Evolutionary conservation across 805 yeast genomes (phyloP), one percentile per base, ranked within the genome.

Genomic region (Groenewaldozyma tartarivorans): DNA sequence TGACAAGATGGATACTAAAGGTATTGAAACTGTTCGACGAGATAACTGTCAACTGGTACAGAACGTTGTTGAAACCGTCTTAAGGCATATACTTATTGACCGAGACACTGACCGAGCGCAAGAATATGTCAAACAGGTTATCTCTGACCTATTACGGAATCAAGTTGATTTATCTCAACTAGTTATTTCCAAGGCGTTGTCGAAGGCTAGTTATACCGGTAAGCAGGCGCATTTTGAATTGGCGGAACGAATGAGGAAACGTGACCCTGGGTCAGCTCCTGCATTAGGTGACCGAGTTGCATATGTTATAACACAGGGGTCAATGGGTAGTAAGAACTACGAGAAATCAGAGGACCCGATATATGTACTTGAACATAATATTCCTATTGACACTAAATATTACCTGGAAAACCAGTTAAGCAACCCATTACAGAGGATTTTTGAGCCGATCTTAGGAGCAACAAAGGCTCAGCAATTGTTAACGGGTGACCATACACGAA

Each of bases 231-330:
- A 92, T 61, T 94, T 88, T 20, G 96, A 90, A 51, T 71, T 92
- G 35, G 96, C 98, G 0, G 95, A 88, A 54, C 72, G 96, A 52
- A 92, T 92, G 96, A 74, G 79, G 40, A 86, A 87, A 58, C 80
- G 99, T 68, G 99, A 92, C 57, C 81, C 95, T 0, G 99, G 99
- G 19, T 81, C 94, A 5, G 98, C 98, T 1, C 98, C 98, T 3
- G 78, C 86, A 9, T 72, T 92, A 36, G 99, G 99, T 43, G 99
- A 92, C 58, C 83, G 99, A 64, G 97, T 92, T 24, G 97, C 97
- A 4, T 92, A 90, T 57, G 98, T 92, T 27, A 88, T 92, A 44
- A 81, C 84, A 50, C 75, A 77, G 54, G 78, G 90, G 0, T 80
- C 85, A 4, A 79, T 85, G 39, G 83, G 85, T 43, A 77, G 67